Conservation (phyloP, 2,329 filamentous ascomycete genomes). For the Tolypocladium paradoxum region DNA sequence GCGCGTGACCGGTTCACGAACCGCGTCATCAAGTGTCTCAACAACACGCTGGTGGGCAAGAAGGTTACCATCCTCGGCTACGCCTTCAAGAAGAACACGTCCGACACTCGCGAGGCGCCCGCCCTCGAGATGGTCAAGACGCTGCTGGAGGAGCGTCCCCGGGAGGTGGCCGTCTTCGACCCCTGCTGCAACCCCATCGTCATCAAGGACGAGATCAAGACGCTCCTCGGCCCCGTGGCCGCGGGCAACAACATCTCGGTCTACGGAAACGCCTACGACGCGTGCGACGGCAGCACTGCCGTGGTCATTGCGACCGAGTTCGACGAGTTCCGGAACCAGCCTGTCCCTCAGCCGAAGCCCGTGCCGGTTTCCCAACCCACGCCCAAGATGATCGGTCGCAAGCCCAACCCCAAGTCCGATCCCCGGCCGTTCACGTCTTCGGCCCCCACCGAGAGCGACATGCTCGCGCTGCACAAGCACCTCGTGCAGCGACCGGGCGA, state of each 20-base stretch:
- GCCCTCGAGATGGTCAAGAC: slow-evolving; percentile 57
- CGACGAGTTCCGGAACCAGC: slow-evolving; percentile 40
- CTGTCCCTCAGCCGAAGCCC: slow-evolving; percentile 19
- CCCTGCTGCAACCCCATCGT: slow-evolving; percentile 46
- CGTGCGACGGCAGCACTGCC: slow-evolving; percentile 37
- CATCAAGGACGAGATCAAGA: slow-evolving; percentile 38
- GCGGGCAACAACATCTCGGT: slow-evolving; percentile 34
- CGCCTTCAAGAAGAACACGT: slow-evolving; percentile 72
- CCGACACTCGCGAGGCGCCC: slow-evolving; percentile 61
- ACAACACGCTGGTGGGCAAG: slow-evolving; percentile 58
- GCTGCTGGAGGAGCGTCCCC: slow-evolving; percentile 52
- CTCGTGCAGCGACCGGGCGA: slow-evolving; percentile 23
- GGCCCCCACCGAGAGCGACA: slow-evolving; percentile 30
- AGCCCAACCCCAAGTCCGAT: slow-evolving; percentile 30
- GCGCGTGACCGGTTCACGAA: slow-evolving; percentile 59
- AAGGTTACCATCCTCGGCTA: slow-evolving; percentile 65
- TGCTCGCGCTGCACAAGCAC: slow-evolving; percentile 36
- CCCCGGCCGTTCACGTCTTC: slow-evolving; percentile 32
- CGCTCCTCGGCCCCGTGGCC: slow-evolving; percentile 26
- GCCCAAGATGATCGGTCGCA: slow-evolving; percentile 22
- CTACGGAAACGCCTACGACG: slow-evolving; percentile 37
- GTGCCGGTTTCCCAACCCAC: slow-evolving; percentile 12
- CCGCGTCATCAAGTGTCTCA: slow-evolving; percentile 54
- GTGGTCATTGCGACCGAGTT: slow-evolving; percentile 46
- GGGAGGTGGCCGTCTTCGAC: slow-evolving; percentile 58